Conservation (phyloP, 805 yeast species). For the Candida wancherniae region DNA sequence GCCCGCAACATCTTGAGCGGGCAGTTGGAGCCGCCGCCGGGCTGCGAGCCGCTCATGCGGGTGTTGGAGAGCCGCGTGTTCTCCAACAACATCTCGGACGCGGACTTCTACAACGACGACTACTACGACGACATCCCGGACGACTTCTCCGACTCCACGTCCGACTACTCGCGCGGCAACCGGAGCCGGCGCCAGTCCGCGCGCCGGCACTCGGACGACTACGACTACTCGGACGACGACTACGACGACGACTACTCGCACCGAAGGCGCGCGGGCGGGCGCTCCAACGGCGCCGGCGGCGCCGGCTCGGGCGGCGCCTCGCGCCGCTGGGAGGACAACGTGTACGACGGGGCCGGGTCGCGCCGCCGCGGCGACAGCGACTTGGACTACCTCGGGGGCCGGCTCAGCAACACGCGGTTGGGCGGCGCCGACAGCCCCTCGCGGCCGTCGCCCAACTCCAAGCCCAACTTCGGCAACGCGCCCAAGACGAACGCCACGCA, state of each 20-base stretch:
- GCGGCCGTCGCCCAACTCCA: constrained; percentile 37
- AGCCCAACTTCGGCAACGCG: constrained; percentile 37
- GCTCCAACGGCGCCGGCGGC: constrained; percentile 15
- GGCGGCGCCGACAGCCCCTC: constrained; percentile 24
- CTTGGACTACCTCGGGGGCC: constrained; percentile 29
- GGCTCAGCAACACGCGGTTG: constrained; percentile 32
- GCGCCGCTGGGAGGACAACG: constrained; percentile 85
- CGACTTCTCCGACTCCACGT: constrained; percentile 54
- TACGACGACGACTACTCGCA: constrained; percentile 33
- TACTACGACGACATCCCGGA: constrained; percentile 70
- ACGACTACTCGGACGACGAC: constrained; percentile 33
- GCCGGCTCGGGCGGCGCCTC: constrained; percentile 6
- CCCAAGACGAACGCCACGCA: constrained; percentile 50
- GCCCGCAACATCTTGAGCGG: constrained; percentile 85
- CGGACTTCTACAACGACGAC: constrained; percentile 56
- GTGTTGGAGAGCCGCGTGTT: constrained; percentile 84
- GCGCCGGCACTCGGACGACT: constrained; percentile 28
- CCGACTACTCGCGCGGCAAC: constrained; percentile 27
- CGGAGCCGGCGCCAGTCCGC: constrained; percentile 15
- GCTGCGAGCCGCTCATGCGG: constrained; percentile 80
- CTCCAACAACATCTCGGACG: constrained; percentile 46
- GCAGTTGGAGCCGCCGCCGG: constrained; percentile 88
- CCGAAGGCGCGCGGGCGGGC: constrained; percentile 16
- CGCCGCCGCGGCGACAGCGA: constrained; percentile 29
- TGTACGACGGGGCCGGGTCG: constrained; percentile 50